Base-by-base conservation (phyloP, 768 basidiomycete genomes). In the Leucocoprinus birnbaumii region DNA sequence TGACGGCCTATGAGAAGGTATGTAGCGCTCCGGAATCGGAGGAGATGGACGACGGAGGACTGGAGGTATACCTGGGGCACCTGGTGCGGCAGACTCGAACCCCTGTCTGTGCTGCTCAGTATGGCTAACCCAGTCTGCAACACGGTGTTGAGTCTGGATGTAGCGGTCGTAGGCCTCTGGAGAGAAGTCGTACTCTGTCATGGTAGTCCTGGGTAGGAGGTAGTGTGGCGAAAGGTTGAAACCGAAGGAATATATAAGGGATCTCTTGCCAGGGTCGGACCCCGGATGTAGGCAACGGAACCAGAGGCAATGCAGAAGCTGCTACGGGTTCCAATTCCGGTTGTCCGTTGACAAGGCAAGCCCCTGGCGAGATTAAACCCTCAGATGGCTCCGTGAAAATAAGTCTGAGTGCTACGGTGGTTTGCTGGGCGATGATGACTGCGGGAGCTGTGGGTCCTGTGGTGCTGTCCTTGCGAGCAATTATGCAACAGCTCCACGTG, bases 111-210 rank as follows among this genome's bases (percentile, higher is more conserved):
- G 67, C 24, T 66, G 66, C 57, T 78, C 73, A 1, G 80, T 83
- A 19, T 78, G 62, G 60, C 71, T 57, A 14, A 82, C 77, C 83
- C 82, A 84, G 58, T 73, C 69, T 0, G 75, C 70, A 14, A 83
- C 78, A 56, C 78, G 72, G 55, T 68, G 25, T 63, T 79, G 80
- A n/a, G 75, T 80, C 24, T 68, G 71, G 50, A 77, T 26, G 62
- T 77, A 70, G 9, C 71, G 74, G 51, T 81, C 72, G 60, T 74
- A 69, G 25, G 80, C 81, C 61, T 78, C 80, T 18, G 80, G 80
- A 51, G 80, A 82, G 65, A 72, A 83, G 68, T 83, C 82, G 76
- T 83, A 83, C 65, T 83, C 81, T 25, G 81, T 82, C 81, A 83
- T 83, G 48, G 58, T 58, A 57, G 27, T 22, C 50, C 38, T 35